Evolutionary conservation across 768 basidiomycete genomes (phyloP).

Genomic region (Tylopilus balloui): DNA sequence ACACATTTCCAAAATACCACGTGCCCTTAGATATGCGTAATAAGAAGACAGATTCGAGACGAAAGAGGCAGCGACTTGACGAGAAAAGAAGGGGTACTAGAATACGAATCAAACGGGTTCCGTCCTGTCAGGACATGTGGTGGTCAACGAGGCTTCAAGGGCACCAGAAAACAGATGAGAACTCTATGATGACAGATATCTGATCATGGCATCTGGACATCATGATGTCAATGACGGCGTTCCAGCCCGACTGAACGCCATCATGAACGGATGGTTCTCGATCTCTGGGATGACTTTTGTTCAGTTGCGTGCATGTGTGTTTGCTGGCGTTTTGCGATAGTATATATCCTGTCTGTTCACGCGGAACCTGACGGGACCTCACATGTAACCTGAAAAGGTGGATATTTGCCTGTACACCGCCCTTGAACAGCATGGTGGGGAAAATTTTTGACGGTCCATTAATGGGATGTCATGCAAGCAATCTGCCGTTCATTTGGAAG

Average conservation of each 20-base stretch:
- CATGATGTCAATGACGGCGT: neutral
- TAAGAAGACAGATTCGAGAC: neutral
- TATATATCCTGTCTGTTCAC: no score
- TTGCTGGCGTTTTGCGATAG: no score
- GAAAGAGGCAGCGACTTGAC: neutral
- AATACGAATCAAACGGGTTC: neutral
- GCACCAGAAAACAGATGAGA: slow-evolving; percentile 9
- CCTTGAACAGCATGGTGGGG: no score
- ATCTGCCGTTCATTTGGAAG: neutral
- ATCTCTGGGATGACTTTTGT: no score
- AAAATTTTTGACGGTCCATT: no score
- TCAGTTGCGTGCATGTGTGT: neutral
- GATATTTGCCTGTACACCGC: no score
- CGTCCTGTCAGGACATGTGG: neutral
- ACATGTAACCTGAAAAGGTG: no score
- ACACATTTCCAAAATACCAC: slow-evolving; percentile 1
- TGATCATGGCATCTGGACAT: neutral
- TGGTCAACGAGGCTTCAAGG: slow-evolving; percentile 13
- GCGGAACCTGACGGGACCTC: no score
- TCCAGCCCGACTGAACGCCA: no score
- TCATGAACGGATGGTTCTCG: no score
- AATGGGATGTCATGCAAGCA: neutral
- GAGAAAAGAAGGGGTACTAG: neutral
- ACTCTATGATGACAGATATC: neutral
- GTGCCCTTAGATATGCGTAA: neutral